Base-by-base conservation (phyloP, 2,329 filamentous ascomycete species). In the Xylariaceae sp. region DNA sequence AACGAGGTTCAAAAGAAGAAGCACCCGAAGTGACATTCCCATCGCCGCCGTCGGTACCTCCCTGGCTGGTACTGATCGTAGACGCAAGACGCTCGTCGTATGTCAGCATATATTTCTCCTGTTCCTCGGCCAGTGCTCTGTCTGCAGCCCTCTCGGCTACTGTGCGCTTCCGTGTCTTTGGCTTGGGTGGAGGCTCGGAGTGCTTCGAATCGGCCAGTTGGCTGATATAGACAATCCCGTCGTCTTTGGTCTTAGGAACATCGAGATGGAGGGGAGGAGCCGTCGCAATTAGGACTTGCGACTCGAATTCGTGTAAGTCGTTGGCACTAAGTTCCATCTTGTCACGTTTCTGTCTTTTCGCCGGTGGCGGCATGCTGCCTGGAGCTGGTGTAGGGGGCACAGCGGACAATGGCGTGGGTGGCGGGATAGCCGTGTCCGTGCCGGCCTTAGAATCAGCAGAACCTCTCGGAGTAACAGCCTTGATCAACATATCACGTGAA, bases 101-200 rank as follows among this genome's bases (percentile, higher is more conserved):
- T 18, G 90, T 87, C 54, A 97, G 86, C 91, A 99, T 94, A 66
- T 91, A 95, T 51, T 91, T 85, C 74, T 99, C 92, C 64, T 91
- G 87, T 60, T 92, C 90, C 18, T 92, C 93, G 0, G 92, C 91
- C 61, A 91, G 82, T 0, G 94, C 93, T 75, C 99, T 92, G 70
- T 99, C 94, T 6, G 93, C 93, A 7, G 91, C 94, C 78, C 97
- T 85, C 72, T 99, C 93, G 7, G 94, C 94, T 15, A 95, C 88
- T 0, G 94, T 99, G 63, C 93, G 86, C 80, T 99, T 97, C 59
- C 94, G 82, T 6, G 87, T 88, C 79, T 96, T 97, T 2, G 92
- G 92, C 61, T 88, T 83, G 0, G 94, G 93, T 8, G 91, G 87
- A 49, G 85, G 79, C 53, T 88, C 84, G 35, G 85, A 83, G 72